Evolutionary conservation across 129 eudicot species (phyloP), one percentile per base, ranked within the genome.

Genomic region (Heracleum sosnowskyi): DNA sequence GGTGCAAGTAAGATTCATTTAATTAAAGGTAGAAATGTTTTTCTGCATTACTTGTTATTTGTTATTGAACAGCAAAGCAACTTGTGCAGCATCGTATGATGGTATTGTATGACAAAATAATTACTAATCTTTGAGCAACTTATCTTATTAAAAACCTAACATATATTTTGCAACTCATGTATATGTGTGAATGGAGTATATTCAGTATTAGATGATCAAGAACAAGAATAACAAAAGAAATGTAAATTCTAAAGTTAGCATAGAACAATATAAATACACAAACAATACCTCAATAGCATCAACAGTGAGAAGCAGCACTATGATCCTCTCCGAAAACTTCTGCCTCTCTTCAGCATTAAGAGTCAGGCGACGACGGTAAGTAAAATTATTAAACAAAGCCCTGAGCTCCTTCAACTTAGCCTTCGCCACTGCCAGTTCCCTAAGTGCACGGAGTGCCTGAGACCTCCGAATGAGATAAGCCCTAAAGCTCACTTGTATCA

Each of bases 381-480:
- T 82, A 89, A 95, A 95, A 81, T 95, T 95, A 66, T 91, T 91
- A 87, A 95, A 95, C 90, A 95, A 76, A 53, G 85, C 79, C 89
- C 99, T 92, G 41, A 95, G 84, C 77, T 95, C 97, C 99, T 95
- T 95, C 68, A 95, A 84, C 91, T 88, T 95, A 77, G 83, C 83
- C 87, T 95, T 95, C 11, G 99, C 97, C 77, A 95, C 86, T 41
- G 97, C 99, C 84, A 95, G 84, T 62, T 95, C 97, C 5, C 99
- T 85, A 31, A 95, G 91, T 0, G 92, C 99, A 57, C 99, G 97
- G 37, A 95, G 91, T 28, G 96, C 86, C 75, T 90, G 93, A 36
- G 98, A 95, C 75, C 98, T 87, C 77, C 83, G 80, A 41, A 91
- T 88, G 79, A 95, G 80, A 83, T 91, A 91, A 11, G 90, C 98